These are phyloP conservation scores for Fusarium sp. DNA, from an alignment of 2,329 filamentous ascomycete genomes.

Conservation along the genomic window DNA sequence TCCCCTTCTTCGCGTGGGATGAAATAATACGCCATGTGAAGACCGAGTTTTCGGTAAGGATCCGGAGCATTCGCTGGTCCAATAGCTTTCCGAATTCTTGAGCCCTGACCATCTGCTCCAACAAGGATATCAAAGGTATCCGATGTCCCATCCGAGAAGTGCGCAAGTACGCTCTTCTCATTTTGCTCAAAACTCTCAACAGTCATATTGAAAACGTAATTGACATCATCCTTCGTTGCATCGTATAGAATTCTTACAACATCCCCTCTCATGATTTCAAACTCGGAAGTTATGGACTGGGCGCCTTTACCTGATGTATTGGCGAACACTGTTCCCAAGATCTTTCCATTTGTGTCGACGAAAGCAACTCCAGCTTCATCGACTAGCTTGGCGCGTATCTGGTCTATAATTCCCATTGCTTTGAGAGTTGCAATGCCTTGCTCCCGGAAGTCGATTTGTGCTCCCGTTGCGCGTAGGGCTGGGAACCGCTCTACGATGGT, in stretches of 20 bases:
- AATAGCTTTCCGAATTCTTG: constrained; percentile 20
- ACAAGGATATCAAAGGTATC: constrained; percentile 21
- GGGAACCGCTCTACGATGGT: constrained; percentile 53
- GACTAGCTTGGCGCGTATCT: not conserved
- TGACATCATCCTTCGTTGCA: not conserved
- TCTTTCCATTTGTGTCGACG: not conserved
- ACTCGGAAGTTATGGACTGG: constrained; percentile 56
- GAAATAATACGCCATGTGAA: constrained; percentile 32
- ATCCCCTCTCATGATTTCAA: constrained; percentile 65
- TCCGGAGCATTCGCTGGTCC: not conserved
- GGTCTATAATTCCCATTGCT: constrained; percentile 7
- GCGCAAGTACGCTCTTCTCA: constrained; percentile 9
- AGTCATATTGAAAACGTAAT: constrained; percentile 15
- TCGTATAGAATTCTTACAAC: constrained; percentile 55
- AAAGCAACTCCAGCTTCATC: constrained; percentile 19
- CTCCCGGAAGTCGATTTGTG: constrained; percentile 27
- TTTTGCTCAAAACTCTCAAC: constrained; percentile 23
- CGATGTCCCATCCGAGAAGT: constrained; percentile 16
- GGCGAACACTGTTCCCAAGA: constrained; percentile 16
- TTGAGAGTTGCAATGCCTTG: constrained; percentile 22
- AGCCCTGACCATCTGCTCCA: constrained; percentile 25
- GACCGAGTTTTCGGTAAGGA: constrained; percentile 32
- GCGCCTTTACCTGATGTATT: constrained; percentile 33
- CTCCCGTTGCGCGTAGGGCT: constrained; percentile 15
- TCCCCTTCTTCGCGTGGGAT: constrained; percentile 19